A percentile compares a stretch with the other conserved stretches of the same genome.
Evolutionary conservation across 2,329 filamentous ascomycete genomes (phyloP).

Genomic region (Xylariales sp.): DNA sequence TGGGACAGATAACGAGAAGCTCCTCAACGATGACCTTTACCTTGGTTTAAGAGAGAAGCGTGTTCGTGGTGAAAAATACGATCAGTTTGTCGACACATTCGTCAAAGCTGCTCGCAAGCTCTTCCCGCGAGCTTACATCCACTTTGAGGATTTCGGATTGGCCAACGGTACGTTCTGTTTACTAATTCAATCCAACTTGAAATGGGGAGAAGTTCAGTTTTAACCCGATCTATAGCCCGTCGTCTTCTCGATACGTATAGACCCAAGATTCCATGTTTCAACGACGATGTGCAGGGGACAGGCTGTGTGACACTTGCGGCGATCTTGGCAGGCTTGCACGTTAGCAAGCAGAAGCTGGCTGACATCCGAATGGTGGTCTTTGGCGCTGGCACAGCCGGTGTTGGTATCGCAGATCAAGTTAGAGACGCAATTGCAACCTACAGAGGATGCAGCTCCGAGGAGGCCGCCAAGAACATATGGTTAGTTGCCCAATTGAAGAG

Average conservation of each 20-base stretch:
- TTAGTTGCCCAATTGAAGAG: constrained; percentile 26
- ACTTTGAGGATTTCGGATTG: constrained; percentile 87
- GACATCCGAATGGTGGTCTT: constrained; percentile 73
- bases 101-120: constrained; percentile 62
- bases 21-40: constrained; percentile 74
- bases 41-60: constrained; percentile 67
- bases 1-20: constrained; percentile 74
- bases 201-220: too few relatives aligned
- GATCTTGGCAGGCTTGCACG: constrained; percentile 70
- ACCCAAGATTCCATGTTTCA: constrained; percentile 75
- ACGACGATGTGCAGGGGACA: constrained; percentile 87
- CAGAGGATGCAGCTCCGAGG: constrained; percentile 60
- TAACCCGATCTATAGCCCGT: constrained; percentile 47
- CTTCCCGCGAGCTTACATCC: constrained; percentile 78
- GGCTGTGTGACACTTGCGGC: constrained; percentile 83
- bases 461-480: constrained; percentile 79
- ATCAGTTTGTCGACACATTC: constrained; percentile 72
- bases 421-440: constrained; percentile 72
- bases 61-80: constrained; percentile 67
- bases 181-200: too few relatives aligned
- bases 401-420: constrained; percentile 82
- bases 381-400: constrained; percentile 76
- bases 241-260: constrained; percentile 74
- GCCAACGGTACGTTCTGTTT: constrained; percentile 49
- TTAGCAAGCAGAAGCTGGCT: constrained; percentile 59